Conservation (phyloP, 2,329 filamentous ascomycete genomes). For the Eurotiales sp. region DNA sequence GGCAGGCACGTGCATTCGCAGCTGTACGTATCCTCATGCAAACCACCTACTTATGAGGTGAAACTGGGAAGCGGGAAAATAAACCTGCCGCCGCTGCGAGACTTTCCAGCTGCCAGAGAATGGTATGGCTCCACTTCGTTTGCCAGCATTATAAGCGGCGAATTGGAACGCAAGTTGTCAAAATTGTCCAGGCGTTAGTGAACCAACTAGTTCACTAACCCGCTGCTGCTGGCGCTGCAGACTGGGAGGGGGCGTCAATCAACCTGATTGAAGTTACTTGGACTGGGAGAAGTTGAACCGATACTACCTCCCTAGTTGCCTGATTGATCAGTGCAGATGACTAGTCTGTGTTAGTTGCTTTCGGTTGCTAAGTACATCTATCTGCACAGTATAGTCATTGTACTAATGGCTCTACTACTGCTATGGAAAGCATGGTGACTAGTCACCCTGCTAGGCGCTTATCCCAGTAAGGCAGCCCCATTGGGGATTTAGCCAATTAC, state of each 20-base stretch:
- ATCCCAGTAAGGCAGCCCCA: not conserved
- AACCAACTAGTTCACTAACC: no score
- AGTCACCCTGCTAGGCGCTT: constrained; percentile 10
- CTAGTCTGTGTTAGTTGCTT: not conserved
- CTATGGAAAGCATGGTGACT: not conserved
- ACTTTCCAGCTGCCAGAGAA: not conserved
- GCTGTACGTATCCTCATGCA: constrained; percentile 3
- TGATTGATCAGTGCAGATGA: not conserved
- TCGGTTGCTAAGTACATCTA: not conserved
- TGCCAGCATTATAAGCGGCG: constrained; percentile 1
- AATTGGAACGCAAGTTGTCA: constrained; percentile 2
- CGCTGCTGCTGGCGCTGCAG: not conserved
- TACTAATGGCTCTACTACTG: no score
- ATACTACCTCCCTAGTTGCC: constrained; percentile 9
- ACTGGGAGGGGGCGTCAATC: constrained; percentile 9
- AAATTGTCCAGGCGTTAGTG: not conserved
- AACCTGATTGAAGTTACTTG: not conserved
- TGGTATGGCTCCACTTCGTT: constrained; percentile 7
- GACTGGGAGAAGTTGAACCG: not conserved
- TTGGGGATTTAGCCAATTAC: not conserved
- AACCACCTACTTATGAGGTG: not conserved
- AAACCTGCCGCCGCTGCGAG: not conserved
- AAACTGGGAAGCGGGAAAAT: not conserved
- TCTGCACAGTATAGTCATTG: not conserved
- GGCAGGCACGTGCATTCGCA: not conserved